phyloP scores from a whole-genome alignment of 345 rosid species.

The Eucalyptus polybractea region DNA sequence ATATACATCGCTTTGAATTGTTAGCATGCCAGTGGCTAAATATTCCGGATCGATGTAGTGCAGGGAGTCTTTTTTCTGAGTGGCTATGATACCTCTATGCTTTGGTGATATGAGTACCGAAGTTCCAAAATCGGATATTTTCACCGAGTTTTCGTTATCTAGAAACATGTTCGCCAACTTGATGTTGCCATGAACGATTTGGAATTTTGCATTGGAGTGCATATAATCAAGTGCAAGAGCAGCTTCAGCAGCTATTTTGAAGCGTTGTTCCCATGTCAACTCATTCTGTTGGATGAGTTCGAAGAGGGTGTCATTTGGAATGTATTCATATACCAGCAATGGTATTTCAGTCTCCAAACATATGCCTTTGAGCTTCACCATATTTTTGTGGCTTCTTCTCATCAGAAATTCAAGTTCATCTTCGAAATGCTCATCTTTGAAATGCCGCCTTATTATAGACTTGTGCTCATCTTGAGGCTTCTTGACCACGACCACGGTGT shows the following conservation, averaged over 20 bases:
- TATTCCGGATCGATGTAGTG: not conserved
- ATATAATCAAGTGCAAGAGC: not conserved
- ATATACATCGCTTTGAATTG: not conserved
- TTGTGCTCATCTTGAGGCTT: not conserved
- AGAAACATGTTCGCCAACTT: no score
- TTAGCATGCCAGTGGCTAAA: not conserved
- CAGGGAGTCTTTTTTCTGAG: not conserved
- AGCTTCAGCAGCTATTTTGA: rapidly evolving
- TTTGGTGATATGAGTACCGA: not conserved
- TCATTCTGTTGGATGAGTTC: rapidly evolving
- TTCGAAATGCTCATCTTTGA: not conserved
- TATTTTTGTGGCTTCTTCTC: not conserved
- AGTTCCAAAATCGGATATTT: not conserved
- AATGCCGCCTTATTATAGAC: not conserved
- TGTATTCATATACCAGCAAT: not conserved
- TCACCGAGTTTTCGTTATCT: rapidly evolving
- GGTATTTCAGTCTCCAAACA: not conserved
- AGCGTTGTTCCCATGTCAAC: not conserved
- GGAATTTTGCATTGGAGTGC: not conserved
- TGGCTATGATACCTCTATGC: not conserved
- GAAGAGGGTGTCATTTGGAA: not conserved
- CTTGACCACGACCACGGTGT: not conserved
- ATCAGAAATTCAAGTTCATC: not conserved
- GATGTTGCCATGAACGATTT: not conserved
- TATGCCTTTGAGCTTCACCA: not conserved